Base-by-base conservation (phyloP, 768 basidiomycete genomes). In the Galerina marginata region DNA sequence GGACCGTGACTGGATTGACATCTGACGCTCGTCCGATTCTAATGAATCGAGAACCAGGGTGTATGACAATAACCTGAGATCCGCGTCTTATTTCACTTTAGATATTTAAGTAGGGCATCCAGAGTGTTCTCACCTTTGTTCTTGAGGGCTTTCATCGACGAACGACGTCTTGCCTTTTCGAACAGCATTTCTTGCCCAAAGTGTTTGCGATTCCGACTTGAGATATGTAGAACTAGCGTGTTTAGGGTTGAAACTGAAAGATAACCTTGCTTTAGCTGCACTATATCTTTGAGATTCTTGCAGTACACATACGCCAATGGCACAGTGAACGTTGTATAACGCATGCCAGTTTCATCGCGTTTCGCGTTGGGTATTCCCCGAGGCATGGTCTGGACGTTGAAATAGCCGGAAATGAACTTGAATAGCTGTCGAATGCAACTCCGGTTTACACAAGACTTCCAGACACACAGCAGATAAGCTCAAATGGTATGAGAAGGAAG, bases 291-390 rank as follows among this genome's bases (percentile, higher is more conserved):
- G 6, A 29, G 12, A 12, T 26, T 40, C 20, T 26, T n/a, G 20
- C 54, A 16, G 51, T 40, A 20, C 10, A 76, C 83, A 62, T 68
- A 92, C 89, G 86, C 83, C 60, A 91, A 74, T 29, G 93, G 93
- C 9, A 94, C 92, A 74, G 87, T 81, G 74, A 95, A 95, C 12
- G 84, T 79, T 4, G 93, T 93, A 74, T 89, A 93, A 47, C 87
- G 84, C 80, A 95, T 80, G 14, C 92, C 91, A 57, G 86, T 88
- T 66, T 94, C 92, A 78, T 93, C 91, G 65, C 86, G 83, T 74
- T 87, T 90, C 29, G 84, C 86, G 68, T 91, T 92, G 33, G 92
- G 91, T 48, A 93, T 84, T 59, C 92, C 92, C 73, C 92, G 84
- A 60, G 92, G 92, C 92, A 93, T 93, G 20, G 43, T 69, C 49